These are phyloP conservation scores for Panicum virgatum DNA, from an alignment of 202 grass and related monocot genomes.

Conservation along the genomic window DNA sequence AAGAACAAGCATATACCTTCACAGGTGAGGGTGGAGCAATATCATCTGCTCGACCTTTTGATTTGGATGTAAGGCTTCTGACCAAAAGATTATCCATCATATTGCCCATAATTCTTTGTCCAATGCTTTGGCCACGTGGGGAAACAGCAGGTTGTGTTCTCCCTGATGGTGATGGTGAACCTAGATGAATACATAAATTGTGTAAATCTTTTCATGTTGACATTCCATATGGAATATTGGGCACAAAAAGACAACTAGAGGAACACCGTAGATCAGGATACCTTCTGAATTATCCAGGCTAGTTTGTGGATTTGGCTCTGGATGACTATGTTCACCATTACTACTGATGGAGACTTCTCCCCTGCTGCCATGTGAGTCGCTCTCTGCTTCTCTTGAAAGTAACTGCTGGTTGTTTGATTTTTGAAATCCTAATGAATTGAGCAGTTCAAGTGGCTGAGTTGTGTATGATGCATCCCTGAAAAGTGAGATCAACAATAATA, in stretches of 20 bases:
- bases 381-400: slow-evolving; percentile 55
- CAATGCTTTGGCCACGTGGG: slow-evolving; percentile 74
- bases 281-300: slow-evolving; percentile 74
- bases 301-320: slow-evolving; percentile 59
- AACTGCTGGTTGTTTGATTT: slow-evolving; percentile 67
- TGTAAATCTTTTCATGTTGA: slow-evolving; percentile 27
- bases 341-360: slow-evolving; percentile 43
- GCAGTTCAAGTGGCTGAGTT: slow-evolving; percentile 92
- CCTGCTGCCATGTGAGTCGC: slow-evolving; percentile 33
- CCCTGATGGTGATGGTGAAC: slow-evolving; percentile 76
- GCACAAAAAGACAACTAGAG: slow-evolving; percentile 25
- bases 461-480: slow-evolving; percentile 94
- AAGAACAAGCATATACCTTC: slow-evolving; percentile 57
- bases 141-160: slow-evolving; percentile 56
- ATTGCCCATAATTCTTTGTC: slow-evolving; percentile 95
- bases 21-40: slow-evolving; percentile 55
- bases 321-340: slow-evolving; percentile 47
- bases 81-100: slow-evolving; percentile 93
- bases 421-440: slow-evolving; percentile 95
- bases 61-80: slow-evolving; percentile 89
- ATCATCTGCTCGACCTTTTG: slow-evolving; percentile 61
- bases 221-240: slow-evolving; percentile 7
- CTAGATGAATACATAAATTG: slow-evolving; percentile 50
- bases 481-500: slow-evolving; percentile 44
- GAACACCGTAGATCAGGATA: slow-evolving; percentile 38